Evolutionary conservation across 108 stramenopile species (phyloP).

Genomic region (Cylindrotheca closterium): DNA sequence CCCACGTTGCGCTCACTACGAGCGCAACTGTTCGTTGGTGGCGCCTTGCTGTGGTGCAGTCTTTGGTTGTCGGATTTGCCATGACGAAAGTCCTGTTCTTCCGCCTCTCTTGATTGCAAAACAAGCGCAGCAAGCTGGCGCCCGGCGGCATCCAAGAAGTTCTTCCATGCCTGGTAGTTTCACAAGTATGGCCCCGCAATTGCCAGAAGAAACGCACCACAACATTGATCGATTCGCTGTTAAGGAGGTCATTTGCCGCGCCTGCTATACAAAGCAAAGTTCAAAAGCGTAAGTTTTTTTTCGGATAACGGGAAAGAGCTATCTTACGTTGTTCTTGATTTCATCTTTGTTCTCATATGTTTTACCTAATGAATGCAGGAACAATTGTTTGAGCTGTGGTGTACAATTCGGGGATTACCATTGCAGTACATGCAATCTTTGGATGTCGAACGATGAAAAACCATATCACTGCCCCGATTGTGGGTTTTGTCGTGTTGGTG

Average conservation of each 20-base stretch:
- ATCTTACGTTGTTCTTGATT: no score
- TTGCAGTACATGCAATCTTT: slow-evolving; percentile 83
- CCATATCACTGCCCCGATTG: slow-evolving; percentile 86
- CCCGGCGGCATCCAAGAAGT: slow-evolving; percentile 34
- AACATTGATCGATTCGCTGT: slow-evolving; percentile 80
- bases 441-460: slow-evolving; percentile 80
- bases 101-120: slow-evolving; percentile 51
- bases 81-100: slow-evolving; percentile 78
- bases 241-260: slow-evolving; percentile 78
- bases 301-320: no score
- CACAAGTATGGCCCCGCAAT: slow-evolving; percentile 24
- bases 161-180: slow-evolving; percentile 58
- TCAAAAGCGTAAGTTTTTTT: slow-evolving; percentile 67
- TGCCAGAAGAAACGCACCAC: slow-evolving; percentile 76
- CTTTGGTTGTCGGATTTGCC: slow-evolving; percentile 90
- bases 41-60: slow-evolving; percentile 84
- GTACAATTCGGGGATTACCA: slow-evolving; percentile 84
- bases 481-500: slow-evolving; percentile 89
- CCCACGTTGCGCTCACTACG: slow-evolving; percentile 78
- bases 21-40: slow-evolving; percentile 79
- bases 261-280: slow-evolving; percentile 75
- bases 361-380: slow-evolving; percentile 28
- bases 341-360: background rate
- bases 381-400: slow-evolving; percentile 67
- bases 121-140: slow-evolving; percentile 15